Evolutionary conservation across 331 rosid genomes (phyloP).

Genomic region (Pyracantha coccinea): DNA sequence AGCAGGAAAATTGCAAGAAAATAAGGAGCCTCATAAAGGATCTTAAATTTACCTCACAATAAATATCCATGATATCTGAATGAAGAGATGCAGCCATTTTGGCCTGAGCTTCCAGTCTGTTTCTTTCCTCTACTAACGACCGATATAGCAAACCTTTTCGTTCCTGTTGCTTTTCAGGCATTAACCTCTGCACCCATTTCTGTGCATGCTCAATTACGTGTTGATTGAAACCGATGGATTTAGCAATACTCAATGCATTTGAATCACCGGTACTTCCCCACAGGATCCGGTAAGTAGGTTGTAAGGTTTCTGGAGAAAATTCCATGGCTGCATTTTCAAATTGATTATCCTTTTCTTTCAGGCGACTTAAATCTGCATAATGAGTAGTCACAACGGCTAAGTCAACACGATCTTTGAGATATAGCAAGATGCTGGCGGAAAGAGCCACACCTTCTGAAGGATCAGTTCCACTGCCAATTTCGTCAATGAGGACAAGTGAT

Average conservation of each 20-base stretch:
- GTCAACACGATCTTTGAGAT: conserved; percentile 65
- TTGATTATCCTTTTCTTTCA: conserved; percentile 59
- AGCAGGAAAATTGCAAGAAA: conserved; percentile 8
- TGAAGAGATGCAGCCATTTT: conserved; percentile 58
- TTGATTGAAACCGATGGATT: conserved; percentile 67
- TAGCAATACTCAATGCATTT: conserved; percentile 83
- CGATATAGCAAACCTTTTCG: conserved; percentile 68
- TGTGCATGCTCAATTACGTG: conserved; percentile 51
- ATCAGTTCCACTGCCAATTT: conserved; percentile 96
- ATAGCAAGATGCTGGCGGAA: conserved; percentile 79
- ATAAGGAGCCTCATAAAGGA: background rate
- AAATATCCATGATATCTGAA: conserved; percentile 47
- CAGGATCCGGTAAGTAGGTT: conserved; percentile 75
- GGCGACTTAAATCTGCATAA: conserved; percentile 74
- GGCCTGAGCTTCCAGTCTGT: conserved; percentile 58
- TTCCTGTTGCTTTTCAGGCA: conserved; percentile 78
- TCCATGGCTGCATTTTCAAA: conserved; percentile 97
- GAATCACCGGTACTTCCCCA: conserved; percentile 95
- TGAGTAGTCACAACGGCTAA: conserved; percentile 93
- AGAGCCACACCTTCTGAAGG: conserved; percentile 99
- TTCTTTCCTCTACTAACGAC: conserved; percentile 71
- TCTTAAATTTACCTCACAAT: conserved; percentile 53
- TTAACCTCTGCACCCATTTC: conserved; percentile 64
- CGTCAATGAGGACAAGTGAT: conserved; percentile 90
- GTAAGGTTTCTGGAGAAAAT: conserved; percentile 64